Evolutionary conservation across 306 rosid genomes (phyloP).

Genomic region (Oxytropis ochrocephala): DNA sequence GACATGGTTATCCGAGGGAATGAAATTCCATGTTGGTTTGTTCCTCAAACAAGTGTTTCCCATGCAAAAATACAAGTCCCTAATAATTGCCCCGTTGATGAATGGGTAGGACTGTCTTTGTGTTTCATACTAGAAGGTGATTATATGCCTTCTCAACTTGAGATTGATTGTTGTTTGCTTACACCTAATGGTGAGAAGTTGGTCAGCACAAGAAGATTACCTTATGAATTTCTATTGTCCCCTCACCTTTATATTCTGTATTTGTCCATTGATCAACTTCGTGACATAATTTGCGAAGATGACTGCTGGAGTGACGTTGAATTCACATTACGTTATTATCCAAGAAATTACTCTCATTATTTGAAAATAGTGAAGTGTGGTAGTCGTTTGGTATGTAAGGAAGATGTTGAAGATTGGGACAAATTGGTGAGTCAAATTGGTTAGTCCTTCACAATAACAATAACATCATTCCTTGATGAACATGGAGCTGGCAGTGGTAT

Average conservation of each 20-base stretch:
- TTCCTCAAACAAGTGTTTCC: background rate
- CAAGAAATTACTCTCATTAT: too few species aligned
- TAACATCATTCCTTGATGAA: too few species aligned
- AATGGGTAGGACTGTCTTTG: conserved; percentile 16
- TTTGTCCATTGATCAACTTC: background rate
- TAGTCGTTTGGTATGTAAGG: background rate
- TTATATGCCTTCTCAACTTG: background rate
- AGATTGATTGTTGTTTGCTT: background rate
- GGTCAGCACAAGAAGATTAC: background rate
- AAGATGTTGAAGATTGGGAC: conserved; percentile 10
- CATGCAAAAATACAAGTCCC: background rate
- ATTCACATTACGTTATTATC: background rate
- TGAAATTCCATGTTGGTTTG: conserved; percentile 23
- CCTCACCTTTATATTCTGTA: conserved; percentile 17
- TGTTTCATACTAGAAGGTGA: conserved; percentile 14
- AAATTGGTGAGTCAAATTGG: background rate
- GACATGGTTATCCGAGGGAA: conserved; percentile 1
- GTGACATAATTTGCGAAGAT: background rate
- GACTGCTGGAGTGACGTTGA: background rate
- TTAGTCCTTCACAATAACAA: too few species aligned
- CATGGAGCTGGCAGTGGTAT: conserved; percentile 3
- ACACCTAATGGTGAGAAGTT: background rate
- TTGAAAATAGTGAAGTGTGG: conserved; percentile 7
- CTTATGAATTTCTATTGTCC: background rate
- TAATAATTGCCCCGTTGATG: background rate